These are phyloP conservation scores for Batrachochytrium dendrobatidis DNA, from an alignment of 371 early-diverging fungal species.

Conservation along the genomic window DNA sequence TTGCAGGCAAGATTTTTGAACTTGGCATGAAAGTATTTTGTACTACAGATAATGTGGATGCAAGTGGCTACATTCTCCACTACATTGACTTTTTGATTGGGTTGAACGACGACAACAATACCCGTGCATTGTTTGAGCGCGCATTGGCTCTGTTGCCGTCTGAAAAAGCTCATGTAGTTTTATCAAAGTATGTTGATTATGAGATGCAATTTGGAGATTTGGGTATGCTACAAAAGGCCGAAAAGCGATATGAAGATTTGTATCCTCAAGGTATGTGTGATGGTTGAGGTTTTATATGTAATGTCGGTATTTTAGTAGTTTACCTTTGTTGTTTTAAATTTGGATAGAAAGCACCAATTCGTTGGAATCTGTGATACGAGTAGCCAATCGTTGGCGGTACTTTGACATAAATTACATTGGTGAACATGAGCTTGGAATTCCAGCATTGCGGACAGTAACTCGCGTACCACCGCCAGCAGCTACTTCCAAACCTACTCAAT, in stretches of 20 bases:
- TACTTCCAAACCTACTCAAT: background rate
- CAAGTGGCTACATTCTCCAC: conserved; percentile 40
- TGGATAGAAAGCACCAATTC: conserved; percentile 9
- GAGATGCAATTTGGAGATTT: conserved; percentile 86
- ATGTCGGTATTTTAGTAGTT: background rate
- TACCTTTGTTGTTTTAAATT: background rate
- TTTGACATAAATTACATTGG: conserved; percentile 47
- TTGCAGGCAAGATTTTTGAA: conserved; percentile 90
- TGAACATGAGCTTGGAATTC: conserved; percentile 29
- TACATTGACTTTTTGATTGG: conserved; percentile 83
- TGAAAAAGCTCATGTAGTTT: conserved; percentile 62
- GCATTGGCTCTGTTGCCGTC: conserved; percentile 65
- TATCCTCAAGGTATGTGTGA: conserved; percentile 43
- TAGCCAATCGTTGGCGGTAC: conserved; percentile 59
- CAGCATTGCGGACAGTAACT: conserved; percentile 40
- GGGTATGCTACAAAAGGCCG: conserved; percentile 60
- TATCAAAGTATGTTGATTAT: conserved; percentile 75
- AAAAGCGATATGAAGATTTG: conserved; percentile 65
- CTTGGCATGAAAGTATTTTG: conserved; percentile 70
- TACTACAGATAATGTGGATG: conserved; percentile 48
- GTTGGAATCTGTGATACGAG: conserved; percentile 32
- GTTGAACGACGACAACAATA: conserved; percentile 87
- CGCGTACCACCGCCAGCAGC: conserved; percentile 4
- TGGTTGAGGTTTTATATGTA: too few species aligned
- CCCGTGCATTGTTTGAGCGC: conserved; percentile 82